Evolutionary conservation across 23 red algal species (phyloP).

Genomic region (Gracilaria domingensis): DNA sequence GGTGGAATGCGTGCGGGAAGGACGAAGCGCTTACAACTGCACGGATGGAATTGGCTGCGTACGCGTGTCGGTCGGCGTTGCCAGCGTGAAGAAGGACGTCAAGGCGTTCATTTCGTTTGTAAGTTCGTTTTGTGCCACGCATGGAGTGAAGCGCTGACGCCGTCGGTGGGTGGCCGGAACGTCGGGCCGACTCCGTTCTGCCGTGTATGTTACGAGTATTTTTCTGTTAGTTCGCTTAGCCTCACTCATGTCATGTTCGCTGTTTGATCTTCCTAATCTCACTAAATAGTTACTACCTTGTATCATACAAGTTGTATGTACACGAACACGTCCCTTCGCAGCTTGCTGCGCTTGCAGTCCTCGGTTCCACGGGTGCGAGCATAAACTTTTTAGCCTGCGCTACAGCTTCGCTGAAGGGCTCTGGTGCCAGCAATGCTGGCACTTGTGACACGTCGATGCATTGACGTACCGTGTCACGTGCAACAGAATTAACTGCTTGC

Average conservation of each 20-base stretch:
- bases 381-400: too few relatives aligned
- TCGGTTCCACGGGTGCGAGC: too few relatives aligned
- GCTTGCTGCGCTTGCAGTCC: too few relatives aligned
- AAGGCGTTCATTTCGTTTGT: slow-evolving; percentile 27
- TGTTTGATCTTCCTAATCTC: neutral
- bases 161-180: too few relatives aligned
- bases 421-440: neutral
- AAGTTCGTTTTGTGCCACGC: neutral
- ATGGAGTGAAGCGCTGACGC: neutral
- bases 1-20: slow-evolving; percentile 11
- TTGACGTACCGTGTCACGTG: neutral
- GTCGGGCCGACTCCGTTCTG: too few relatives aligned
- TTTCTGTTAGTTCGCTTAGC: neutral
- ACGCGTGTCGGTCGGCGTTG: slow-evolving; percentile 5
- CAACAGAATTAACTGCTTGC: neutral
- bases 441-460: neutral
- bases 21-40: slow-evolving; percentile 20
- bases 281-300: too few relatives aligned
- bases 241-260: neutral
- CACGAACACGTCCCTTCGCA: too few relatives aligned
- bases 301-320: too few relatives aligned
- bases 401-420: too few relatives aligned
- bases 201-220: too few relatives aligned
- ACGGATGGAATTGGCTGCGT: slow-evolving; percentile 17
- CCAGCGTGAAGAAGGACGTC: slow-evolving; percentile 31